These are phyloP conservation scores for Baorangia bicolor DNA, from an alignment of 768 basidiomycete species.

Conservation along the genomic window DNA sequence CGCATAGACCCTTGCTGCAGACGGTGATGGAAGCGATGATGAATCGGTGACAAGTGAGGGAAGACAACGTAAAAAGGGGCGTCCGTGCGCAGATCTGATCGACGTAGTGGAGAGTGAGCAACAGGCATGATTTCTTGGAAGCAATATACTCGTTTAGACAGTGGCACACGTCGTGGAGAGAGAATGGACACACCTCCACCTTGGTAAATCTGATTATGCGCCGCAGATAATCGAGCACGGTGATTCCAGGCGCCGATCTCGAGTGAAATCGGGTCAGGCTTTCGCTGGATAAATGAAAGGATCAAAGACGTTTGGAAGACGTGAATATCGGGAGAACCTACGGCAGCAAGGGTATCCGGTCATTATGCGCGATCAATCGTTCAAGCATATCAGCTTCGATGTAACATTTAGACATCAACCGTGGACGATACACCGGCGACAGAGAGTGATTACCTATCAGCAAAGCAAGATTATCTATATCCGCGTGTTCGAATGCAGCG, in stretches of 20 bases:
- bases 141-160: conserved; percentile 7
- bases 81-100: conserved; percentile 89
- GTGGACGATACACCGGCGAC: conserved; percentile 17
- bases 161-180: background rate
- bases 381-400: conserved; percentile 90
- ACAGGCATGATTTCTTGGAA: conserved; percentile 68
- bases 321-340: conserved; percentile 39
- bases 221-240: conserved; percentile 87
- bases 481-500: conserved; percentile 78
- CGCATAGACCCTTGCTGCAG: conserved; percentile 92
- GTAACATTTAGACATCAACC: conserved; percentile 20
- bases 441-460: conserved; percentile 71
- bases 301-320: conserved; percentile 20
- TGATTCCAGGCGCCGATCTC: conserved; percentile 83
- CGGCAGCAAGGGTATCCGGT: conserved; percentile 88
- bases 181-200: conserved; percentile 68
- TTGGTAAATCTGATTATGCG: conserved; percentile 95
- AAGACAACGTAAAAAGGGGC: conserved; percentile 89
- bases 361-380: conserved; percentile 93
- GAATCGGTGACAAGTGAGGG: conserved; percentile 97
- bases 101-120: conserved; percentile 86
- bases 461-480: conserved; percentile 78
- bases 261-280: conserved; percentile 96
- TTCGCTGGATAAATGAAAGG: conserved; percentile 50
- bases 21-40: conserved; percentile 92